These are phyloP conservation scores for Pseudogymnoascus sp. DNA, from an alignment of 2,329 filamentous ascomycete genomes.

Conservation along the genomic window DNA sequence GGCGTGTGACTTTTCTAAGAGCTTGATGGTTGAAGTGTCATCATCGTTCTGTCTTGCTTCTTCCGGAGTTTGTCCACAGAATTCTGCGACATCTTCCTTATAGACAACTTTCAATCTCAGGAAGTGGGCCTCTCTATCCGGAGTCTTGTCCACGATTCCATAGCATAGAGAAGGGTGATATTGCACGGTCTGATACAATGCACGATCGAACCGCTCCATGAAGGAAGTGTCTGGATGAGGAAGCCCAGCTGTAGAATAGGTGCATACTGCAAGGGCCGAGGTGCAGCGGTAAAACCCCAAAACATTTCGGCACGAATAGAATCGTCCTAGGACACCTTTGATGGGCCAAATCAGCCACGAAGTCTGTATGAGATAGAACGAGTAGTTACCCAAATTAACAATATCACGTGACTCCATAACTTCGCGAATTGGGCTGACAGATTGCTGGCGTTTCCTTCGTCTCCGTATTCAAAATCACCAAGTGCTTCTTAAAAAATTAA, in stretches of 20 bases:
- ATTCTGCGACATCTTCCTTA: slow-evolving; percentile 17
- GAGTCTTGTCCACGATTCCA: slow-evolving; percentile 14
- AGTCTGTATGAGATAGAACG: too few species aligned
- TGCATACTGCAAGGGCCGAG: not conserved
- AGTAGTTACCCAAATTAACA: not conserved
- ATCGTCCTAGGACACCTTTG: not conserved
- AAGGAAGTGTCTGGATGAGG: not conserved
- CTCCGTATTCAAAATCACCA: too few species aligned
- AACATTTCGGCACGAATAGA: not conserved
- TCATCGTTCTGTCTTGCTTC: slow-evolving; percentile 12
- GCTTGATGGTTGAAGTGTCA: not conserved
- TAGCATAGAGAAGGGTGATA: slow-evolving; percentile 18
- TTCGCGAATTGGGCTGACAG: too few species aligned
- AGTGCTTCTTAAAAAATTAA: too few species aligned
- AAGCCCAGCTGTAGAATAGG: not conserved
- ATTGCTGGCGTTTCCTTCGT: too few species aligned
- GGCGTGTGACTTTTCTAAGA: too few species aligned
- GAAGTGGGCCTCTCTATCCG: slow-evolving; percentile 16
- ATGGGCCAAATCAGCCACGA: too few species aligned
- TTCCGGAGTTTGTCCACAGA: slow-evolving; percentile 4
- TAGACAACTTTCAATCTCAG: slow-evolving; percentile 5
- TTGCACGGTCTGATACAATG: slow-evolving; percentile 15
- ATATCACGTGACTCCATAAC: not conserved
- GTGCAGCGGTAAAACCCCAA: not conserved
- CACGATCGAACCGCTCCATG: not conserved